Evolutionary conservation across 139 green algal genomes (phyloP).

Genomic region (Bryopsis sp.): DNA sequence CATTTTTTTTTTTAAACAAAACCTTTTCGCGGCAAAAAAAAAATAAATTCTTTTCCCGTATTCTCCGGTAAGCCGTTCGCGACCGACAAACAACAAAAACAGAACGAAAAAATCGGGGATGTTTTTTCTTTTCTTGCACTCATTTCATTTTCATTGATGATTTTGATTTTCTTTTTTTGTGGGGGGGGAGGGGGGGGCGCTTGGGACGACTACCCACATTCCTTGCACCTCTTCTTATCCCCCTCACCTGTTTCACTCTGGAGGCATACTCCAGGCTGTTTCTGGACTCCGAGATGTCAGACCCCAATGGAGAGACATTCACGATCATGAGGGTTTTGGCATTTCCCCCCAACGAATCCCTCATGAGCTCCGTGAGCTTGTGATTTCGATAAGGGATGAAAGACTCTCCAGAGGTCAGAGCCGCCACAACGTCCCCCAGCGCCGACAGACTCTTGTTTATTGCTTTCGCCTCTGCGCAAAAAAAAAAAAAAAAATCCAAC

Average conservation of each 20-base stretch:
- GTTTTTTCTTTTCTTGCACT: too few relatives aligned
- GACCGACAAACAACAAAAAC: too few relatives aligned
- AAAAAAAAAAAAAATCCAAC: too few relatives aligned
- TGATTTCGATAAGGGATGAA: conserved; percentile 20
- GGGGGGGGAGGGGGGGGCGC: too few relatives aligned
- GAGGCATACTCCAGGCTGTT: conserved; percentile 14
- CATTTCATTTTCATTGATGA: too few relatives aligned
- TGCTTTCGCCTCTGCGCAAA: conserved; percentile 15
- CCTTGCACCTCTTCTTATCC: too few relatives aligned
- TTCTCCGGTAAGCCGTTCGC: too few relatives aligned
- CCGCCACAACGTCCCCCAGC: conserved; percentile 10
- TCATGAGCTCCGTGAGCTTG: conserved; percentile 17
- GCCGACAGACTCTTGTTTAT: conserved; percentile 18
- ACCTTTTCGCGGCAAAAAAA: background rate
- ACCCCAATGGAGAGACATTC: conserved; percentile 7
- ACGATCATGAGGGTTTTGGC: conserved; percentile 18
- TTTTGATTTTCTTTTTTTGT: too few relatives aligned
- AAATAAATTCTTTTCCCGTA: too few relatives aligned
- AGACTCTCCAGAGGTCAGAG: conserved; percentile 1
- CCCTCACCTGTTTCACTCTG: conserved; percentile 10
- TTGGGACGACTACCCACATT: too few relatives aligned
- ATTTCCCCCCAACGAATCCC: conserved; percentile 17
- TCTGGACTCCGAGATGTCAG: background rate
- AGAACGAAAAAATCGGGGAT: too few relatives aligned
- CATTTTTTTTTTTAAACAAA: background rate